phyloP scores from a whole-genome alignment of 1,139 yeast species.

The Pichia sp. region DNA sequence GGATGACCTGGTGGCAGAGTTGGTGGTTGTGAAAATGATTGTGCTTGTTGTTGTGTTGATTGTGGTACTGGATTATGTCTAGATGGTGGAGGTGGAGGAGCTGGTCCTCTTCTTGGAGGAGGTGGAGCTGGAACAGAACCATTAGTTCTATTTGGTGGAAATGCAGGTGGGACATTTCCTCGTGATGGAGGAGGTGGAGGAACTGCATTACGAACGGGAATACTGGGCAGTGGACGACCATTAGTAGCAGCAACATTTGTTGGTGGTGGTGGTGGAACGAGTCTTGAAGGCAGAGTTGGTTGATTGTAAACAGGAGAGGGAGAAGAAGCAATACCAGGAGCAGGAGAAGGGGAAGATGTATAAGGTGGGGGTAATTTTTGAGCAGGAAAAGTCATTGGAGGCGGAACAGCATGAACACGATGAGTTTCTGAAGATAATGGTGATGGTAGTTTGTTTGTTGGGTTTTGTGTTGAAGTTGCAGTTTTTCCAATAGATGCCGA shows the following conservation, averaged over 20 bases:
- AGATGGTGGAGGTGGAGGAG: constrained; percentile 27
- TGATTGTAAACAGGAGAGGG: constrained; percentile 3
- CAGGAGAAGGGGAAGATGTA: constrained; percentile 13
- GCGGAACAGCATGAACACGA: constrained; percentile 29
- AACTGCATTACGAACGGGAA: neutral
- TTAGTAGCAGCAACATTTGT: neutral
- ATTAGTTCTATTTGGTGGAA: constrained; percentile 30
- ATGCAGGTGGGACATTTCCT: constrained; percentile 18
- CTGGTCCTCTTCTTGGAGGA: constrained; percentile 25
- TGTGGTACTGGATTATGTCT: constrained; percentile 16
- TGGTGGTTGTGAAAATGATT: constrained; percentile 1
- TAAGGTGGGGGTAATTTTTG: constrained; percentile 13
- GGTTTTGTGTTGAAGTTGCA: neutral
- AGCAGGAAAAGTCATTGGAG: constrained; percentile 27
- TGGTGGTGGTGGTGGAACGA: constrained; percentile 13
- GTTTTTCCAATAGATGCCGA: neutral
- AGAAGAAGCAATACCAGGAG: neutral
- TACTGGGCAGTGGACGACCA: no score
- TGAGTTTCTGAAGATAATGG: constrained; percentile 11
- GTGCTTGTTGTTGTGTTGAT: constrained; percentile 18
- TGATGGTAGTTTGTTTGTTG: neutral
- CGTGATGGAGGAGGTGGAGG: constrained; percentile 31
- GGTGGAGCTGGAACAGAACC: constrained; percentile 31
- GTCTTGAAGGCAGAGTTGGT: constrained; percentile 8
- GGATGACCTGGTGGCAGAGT: constrained; percentile 7